Evolutionary conservation across 2,329 filamentous ascomycete genomes (phyloP).

Genomic region (Fusarium sp.): DNA sequence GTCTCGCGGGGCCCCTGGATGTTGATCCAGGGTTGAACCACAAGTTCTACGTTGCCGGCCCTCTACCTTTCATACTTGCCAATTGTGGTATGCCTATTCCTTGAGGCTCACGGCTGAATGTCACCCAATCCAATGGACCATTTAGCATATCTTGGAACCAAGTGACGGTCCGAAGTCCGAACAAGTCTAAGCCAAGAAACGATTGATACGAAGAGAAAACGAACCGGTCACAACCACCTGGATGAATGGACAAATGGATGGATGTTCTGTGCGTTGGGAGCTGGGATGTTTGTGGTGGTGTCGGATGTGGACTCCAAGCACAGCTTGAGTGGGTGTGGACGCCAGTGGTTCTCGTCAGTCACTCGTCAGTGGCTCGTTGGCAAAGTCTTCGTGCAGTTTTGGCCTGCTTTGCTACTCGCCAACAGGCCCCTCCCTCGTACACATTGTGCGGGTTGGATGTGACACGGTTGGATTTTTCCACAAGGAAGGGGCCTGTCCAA

Average conservation of each 20-base stretch:
- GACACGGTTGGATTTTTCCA: conserved; percentile 36
- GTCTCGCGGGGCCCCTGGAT: conserved; percentile 35
- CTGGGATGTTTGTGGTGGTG: conserved; percentile 45
- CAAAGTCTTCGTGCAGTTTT: conserved; percentile 33
- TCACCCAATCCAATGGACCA: conserved; percentile 20
- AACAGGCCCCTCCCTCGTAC: conserved; percentile 40
- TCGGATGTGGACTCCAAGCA: conserved; percentile 39
- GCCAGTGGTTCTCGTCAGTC: conserved; percentile 33
- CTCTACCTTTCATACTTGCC: background rate
- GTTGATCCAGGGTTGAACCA: conserved; percentile 26
- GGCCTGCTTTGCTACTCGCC: conserved; percentile 33
- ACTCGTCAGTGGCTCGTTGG: conserved; percentile 38
- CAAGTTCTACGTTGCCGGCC: conserved; percentile 10
- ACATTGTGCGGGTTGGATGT: conserved; percentile 39
- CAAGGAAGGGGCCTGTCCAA: conserved; percentile 36
- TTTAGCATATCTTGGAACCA: conserved; percentile 22
- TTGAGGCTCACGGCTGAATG: conserved; percentile 12
- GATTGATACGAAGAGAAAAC: conserved; percentile 28
- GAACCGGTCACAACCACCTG: conserved; percentile 18
- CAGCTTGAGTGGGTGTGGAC: conserved; percentile 38
- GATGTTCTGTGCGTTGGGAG: conserved; percentile 35
- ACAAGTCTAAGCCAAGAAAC: conserved; percentile 29
- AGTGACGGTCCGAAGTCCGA: conserved; percentile 30
- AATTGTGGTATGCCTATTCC: conserved; percentile 9
- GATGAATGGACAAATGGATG: conserved; percentile 38